Evolutionary conservation across 371 early-diverging fungal genomes (phyloP).

Genomic region (Lichtheimia ornata): DNA sequence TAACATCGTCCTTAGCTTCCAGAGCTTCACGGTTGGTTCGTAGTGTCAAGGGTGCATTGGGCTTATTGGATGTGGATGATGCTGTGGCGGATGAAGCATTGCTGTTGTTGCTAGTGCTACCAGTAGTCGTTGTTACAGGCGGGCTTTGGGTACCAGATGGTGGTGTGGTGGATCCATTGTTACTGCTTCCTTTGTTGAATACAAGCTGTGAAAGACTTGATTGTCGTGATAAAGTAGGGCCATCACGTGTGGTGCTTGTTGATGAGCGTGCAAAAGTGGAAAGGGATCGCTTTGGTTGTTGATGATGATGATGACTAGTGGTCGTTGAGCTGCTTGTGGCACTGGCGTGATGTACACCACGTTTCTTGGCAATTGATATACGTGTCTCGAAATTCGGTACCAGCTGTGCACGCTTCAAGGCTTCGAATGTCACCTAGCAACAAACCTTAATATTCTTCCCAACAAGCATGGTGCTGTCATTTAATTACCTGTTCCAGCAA

Average conservation of each 20-base stretch:
- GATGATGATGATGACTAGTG: conserved; percentile 13
- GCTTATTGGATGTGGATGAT: conserved; percentile 25
- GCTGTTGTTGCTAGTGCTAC: too few species aligned
- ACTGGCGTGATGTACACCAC: conserved; percentile 31
- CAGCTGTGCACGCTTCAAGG: conserved; percentile 48
- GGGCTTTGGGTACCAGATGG: conserved; percentile 28
- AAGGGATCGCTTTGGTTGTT: conserved; percentile 17
- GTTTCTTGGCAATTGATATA: conserved; percentile 48
- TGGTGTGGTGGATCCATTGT: conserved; percentile 8
- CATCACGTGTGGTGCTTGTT: conserved; percentile 12
- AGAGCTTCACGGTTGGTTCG: conserved; percentile 14
- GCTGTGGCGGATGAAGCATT: too few species aligned
- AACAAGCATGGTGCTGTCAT: too few species aligned
- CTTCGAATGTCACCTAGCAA: conserved; percentile 45
- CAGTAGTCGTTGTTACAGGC: conserved; percentile 2
- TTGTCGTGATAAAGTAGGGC: conserved; percentile 17
- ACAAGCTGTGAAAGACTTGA: conserved; percentile 37
- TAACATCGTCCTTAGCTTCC: conserved; percentile 10
- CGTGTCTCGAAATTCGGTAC: conserved; percentile 57
- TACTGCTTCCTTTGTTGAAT: conserved; percentile 28
- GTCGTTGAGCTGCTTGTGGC: conserved; percentile 10
- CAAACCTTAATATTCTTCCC: too few species aligned
- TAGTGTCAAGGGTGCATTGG: conserved; percentile 25
- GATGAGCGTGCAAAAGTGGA: conserved; percentile 16
- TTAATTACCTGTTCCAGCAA: conserved; percentile 41